Evolutionary conservation across 2,329 filamentous ascomycete genomes (phyloP), one percentile per base, ranked within the genome.

Genomic region (Pyrenochaeta sp.): DNA sequence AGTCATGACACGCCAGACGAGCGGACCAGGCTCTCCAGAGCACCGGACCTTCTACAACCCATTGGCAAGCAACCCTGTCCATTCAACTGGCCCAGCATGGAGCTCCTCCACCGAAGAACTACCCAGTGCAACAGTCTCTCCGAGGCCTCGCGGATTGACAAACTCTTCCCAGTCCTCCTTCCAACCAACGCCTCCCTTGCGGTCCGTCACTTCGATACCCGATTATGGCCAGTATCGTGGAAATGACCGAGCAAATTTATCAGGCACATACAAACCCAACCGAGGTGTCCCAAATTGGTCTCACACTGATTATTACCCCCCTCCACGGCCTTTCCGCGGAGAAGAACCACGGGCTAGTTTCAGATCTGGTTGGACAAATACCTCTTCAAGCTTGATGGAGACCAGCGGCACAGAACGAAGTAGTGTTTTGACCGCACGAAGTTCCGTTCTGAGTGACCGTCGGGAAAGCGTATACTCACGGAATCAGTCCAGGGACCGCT

Each of bases 391-490:
- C 60, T 71, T 78, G 27, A 72, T 81, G 36, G 80, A 81, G 29
- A 63, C 75, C 6, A 82, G 80, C 51, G 81, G 81, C n/a, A 95
- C 90, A 1, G 89, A 93, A 64, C 81, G 89, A 49, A 95, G 89
- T 68, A 96, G 91, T 63, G 79, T 94, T 35, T 69, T 87, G 53
- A 94, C 90, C 3, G 90, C 89, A 58, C 83, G 84, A 48, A 95
- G 88, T 74, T 91, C 88, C 2, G 79, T 86, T 39, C 51, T 42
- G 3, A 87, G 78, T 74, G 73, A 94, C 77, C 53, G 47, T 13
- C 62, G 58, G 14, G 51, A 41, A 11, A 65, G 66, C 45, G 41
- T 61, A 81, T 63, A 85, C 86, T 67, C 63, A 4, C 46, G 62
- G 45, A 59, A 65, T 27, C 51, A 55, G 13, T 64, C 65, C 6